Conservation (phyloP, 306 rosid species). For the Cicer judaicum region DNA sequence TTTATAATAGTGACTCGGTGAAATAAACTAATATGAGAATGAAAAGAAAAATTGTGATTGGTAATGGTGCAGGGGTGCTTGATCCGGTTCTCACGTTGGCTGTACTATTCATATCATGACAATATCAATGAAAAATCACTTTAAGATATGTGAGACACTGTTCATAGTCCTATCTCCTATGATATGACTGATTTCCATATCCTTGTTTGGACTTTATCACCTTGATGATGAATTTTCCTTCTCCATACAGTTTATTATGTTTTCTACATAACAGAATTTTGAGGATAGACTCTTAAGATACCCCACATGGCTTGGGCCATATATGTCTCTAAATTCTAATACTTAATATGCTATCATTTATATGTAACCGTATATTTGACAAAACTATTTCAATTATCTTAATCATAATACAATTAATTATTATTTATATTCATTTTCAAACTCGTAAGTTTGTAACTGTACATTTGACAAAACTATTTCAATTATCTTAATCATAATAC, state of each 20-base stretch:
- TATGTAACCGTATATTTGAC: too few relatives aligned
- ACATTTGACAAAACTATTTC: too few relatives aligned
- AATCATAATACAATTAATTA: too few relatives aligned
- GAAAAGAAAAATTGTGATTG: slow-evolving; percentile 8
- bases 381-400: too few relatives aligned
- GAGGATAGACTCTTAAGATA: neutral
- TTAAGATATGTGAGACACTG: slow-evolving; percentile 32
- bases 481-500: too few relatives aligned
- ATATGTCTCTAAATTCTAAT: neutral
- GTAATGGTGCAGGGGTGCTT: slow-evolving; percentile 40
- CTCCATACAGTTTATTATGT: slow-evolving; percentile 20
- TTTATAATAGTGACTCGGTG: too few relatives aligned
- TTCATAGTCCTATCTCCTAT: slow-evolving; percentile 2
- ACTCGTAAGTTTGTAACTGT: too few relatives aligned
- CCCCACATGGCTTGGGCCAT: slow-evolving; percentile 6
- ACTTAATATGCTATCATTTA: neutral
- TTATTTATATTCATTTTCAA: too few relatives aligned
- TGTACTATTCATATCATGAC: slow-evolving; percentile 38
- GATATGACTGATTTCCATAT: slow-evolving; percentile 30
- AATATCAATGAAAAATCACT: slow-evolving; percentile 35
- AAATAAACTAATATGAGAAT: neutral
- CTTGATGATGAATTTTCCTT: slow-evolving; percentile 28
- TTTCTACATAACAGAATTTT: slow-evolving; percentile 15
- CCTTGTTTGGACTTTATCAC: slow-evolving; percentile 22
- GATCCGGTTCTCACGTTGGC: slow-evolving; percentile 48